A percentile compares a stretch with the other conserved stretches of the same genome.
These are phyloP conservation scores for Saccharomyces hybrid DNA, from an alignment of 1,139 yeast species.

Conservation along the genomic window DNA sequence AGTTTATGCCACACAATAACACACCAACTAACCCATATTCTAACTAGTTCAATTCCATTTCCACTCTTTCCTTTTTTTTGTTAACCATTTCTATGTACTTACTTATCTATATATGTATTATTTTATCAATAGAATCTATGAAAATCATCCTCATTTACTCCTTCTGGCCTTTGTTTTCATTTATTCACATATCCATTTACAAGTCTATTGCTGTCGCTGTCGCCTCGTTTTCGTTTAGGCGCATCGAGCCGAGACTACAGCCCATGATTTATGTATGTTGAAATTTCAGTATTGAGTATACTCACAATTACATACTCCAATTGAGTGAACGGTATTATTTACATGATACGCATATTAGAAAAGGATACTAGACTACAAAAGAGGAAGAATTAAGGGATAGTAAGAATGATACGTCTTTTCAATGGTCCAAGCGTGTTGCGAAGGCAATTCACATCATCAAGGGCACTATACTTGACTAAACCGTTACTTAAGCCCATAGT, in stretches of 20 bases:
- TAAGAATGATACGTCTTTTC: not conserved
- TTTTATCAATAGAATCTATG: not conserved
- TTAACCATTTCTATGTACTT: not conserved
- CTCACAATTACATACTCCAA: not conserved
- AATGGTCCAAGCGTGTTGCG: not conserved
- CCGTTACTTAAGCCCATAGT: conserved; percentile 6
- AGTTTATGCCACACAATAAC: conserved; percentile 24
- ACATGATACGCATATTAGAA: not conserved
- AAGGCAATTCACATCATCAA: conserved; percentile 1
- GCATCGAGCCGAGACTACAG: not conserved
- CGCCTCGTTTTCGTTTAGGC: not conserved
- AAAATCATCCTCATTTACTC: not conserved
- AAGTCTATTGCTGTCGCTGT: not conserved
- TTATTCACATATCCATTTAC: not conserved
- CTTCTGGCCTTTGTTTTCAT: not conserved
- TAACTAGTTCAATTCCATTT: not conserved
- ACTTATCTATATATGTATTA: not conserved
- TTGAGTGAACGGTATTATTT: not conserved
- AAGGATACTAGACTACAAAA: not conserved
- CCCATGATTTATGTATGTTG: not conserved
- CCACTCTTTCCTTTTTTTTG: not conserved
- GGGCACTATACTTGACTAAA: conserved; percentile 5
- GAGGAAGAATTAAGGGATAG: not conserved
- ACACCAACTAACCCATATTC: conserved; percentile 8
- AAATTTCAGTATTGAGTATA: not conserved